Evolutionary conservation across 805 yeast genomes (phyloP), one percentile per base, ranked within the genome.

Genomic region (Nakazawaea populi): DNA sequence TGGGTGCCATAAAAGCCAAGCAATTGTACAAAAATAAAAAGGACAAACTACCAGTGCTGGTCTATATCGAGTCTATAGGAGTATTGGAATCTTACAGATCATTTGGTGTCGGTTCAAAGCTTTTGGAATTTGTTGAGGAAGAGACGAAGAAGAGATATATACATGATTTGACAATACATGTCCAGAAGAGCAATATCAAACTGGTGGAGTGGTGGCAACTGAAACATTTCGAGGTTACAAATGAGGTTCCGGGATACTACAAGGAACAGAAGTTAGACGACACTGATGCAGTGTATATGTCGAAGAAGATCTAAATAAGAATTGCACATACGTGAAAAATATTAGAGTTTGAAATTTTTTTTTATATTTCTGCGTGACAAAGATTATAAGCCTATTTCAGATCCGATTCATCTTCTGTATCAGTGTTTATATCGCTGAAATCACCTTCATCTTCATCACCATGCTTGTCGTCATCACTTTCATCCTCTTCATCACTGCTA

Each of bases 1-100:
- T 89, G 4, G 96, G 94, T 12, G 85, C 82, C 4, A 69, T 89
- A 46, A 82, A 83, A 54, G 84, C 86, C 50, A 74, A 71, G 56
- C 66, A 73, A 7, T 67, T 76, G 48, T 73, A 74, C 51, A 71
- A 79, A 24, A 70, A 73, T 44, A 71, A 72, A 5, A 71, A 63
- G 6, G 66, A 61, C 2, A 52, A 57, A 18, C 56, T 64, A 30
- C 84, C 87, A 6, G 74, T 76, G 46, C 73, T 77, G 10, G 73
- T 85, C 1, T 84, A 85, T 61, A 75, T 87, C 34, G 87, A 85
- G 63, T 72, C 83, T 0, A 61, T 87, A 32, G 89, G 85, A 0
- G 92, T 89, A 6, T 67, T 89, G 53, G 71, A 77, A 43, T 75
- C 82, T 1, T 89, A 89, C 66, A 69, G 85, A 55, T 65, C 73